Base-by-base conservation (phyloP, 306 rosid species). In the Lupinus albus region DNA sequence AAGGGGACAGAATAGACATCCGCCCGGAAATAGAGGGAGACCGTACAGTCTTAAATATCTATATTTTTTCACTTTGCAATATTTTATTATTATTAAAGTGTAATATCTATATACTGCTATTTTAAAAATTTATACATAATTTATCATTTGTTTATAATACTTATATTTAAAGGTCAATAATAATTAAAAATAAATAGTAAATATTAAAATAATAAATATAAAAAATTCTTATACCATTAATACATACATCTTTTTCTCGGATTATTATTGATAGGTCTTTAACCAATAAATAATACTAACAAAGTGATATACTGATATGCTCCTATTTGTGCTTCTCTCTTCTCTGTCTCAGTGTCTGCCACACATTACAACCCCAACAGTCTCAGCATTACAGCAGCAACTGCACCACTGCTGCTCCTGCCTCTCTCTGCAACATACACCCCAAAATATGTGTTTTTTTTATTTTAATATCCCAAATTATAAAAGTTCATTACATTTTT, bases 1-100 rank as follows among this genome's bases (percentile, higher is more conserved):
- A 90, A 79, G 89, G 89, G 96, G 97, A 89, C 97, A 90, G 83
- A 84, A 88, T 88, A 85, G 96, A 88, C 99, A 90, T 88, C 92
- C 89, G 61, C 84, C 96, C 97, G 96, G 81, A 90, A 86, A 88
- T 90, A 82, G 87, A 85, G 97, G 96, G 90, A 44, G 59, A 20
- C 88, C 91, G 91, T 89, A 89, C 98, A 80, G 53, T 42, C 59
- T 71, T 58, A 60, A 72, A 79, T 58, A 61, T 55, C 73, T 57
- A 49, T 67, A 60, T 68, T 73, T 68, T 73, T 84, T 84, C 80
- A 79, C 78, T 75, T 66, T 70, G 11, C 54, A 64, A 82, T 80
- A 63, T 76, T 72, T 64, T 33, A 32, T 25, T 25, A 25, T 25
- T 25, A 25, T 25, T n/a, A n/a, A n/a, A n/a, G n/a, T n/a, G n/a